Evolutionary conservation across 345 rosid genomes (phyloP).

Genomic region (Eucalyptus sideroxylon): DNA sequence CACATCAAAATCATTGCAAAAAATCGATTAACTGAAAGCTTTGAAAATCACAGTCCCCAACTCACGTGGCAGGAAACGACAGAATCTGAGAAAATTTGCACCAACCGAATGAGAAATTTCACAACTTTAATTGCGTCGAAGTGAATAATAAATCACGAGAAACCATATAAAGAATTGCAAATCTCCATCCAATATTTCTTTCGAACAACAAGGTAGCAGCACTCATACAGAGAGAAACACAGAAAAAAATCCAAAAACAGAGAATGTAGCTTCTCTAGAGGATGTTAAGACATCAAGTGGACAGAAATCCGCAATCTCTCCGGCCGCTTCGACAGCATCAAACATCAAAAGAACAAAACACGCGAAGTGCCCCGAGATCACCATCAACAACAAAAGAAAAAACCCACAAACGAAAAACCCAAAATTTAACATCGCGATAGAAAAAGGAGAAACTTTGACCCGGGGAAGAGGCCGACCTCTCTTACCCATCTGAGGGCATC

Average conservation of each 20-base stretch:
- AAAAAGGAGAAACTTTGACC: background rate
- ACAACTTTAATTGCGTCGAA: background rate
- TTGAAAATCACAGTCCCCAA: background rate
- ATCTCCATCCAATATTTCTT: background rate
- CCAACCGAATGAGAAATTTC: background rate
- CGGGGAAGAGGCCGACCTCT: conserved; percentile 10
- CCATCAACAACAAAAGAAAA: background rate
- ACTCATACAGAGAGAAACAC: background rate
- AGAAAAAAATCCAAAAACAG: background rate
- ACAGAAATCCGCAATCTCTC: background rate
- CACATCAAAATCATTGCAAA: background rate
- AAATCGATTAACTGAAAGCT: background rate
- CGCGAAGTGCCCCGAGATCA: background rate
- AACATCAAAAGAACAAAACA: background rate
- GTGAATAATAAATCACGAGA: background rate
- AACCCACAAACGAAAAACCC: background rate
- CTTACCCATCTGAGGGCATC: conserved; percentile 35
- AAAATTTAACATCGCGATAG: background rate
- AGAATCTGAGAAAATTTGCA: background rate
- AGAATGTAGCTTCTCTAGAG: background rate
- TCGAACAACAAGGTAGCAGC: background rate
- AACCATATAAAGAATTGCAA: background rate
- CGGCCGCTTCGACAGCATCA: background rate
- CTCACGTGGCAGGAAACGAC: background rate
- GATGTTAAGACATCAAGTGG: background rate